These are phyloP conservation scores for Aspergillus nomiae DNA, from an alignment of 2,329 filamentous ascomycete genomes.

Conservation along the genomic window DNA sequence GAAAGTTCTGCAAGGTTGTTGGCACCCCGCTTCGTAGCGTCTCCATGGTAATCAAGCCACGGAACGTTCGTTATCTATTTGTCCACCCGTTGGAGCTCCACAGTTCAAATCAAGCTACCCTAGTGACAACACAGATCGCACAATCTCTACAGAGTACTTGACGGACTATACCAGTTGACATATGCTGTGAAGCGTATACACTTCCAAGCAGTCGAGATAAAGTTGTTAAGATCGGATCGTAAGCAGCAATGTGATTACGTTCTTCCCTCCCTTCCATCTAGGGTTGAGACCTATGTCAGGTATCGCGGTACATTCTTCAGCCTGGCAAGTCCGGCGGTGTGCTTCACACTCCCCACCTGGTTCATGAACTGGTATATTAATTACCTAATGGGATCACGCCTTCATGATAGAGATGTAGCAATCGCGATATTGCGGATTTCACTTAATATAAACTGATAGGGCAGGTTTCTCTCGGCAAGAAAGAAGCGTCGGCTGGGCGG, in stretches of 20 bases:
- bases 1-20: not conserved
- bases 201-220: not conserved
- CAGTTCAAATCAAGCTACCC: not conserved
- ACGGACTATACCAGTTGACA: not conserved
- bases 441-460: not conserved
- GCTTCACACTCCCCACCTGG: not conserved
- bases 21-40: not conserved
- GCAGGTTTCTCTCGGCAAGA: not conserved
- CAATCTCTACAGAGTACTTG: not conserved
- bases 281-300: not conserved
- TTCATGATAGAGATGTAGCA: not conserved
- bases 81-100: not conserved
- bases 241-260: not conserved
- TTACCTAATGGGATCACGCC: not conserved
- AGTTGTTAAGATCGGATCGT: not conserved
- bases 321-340: not conserved
- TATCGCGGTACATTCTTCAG: not conserved
- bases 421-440: not conserved
- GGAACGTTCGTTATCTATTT: not conserved
- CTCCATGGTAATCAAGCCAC: not conserved
- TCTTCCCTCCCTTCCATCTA: not conserved
- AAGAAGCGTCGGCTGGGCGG: conserved; percentile 2
- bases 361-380: not conserved
- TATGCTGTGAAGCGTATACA: not conserved
- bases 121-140: not conserved